phyloP scores from a whole-genome alignment of 768 basidiomycete genomes.

The Pleurotus tuoliensis region DNA sequence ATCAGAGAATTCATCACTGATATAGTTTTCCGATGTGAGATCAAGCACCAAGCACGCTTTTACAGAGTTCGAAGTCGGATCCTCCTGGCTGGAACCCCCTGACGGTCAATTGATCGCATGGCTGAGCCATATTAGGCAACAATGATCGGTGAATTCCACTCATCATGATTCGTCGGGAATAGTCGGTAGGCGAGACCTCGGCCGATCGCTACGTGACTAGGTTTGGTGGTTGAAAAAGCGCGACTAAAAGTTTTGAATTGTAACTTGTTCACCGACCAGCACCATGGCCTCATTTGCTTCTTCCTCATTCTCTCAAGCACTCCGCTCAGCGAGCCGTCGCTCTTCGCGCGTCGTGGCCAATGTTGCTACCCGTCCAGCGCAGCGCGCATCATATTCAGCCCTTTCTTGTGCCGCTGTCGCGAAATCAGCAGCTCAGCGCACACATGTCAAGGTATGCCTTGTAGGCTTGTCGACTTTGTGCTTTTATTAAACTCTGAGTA shows the following conservation, averaged over 20 bases:
- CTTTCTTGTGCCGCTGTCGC: slow-evolving; percentile 47
- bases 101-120: no score
- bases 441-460: slow-evolving; percentile 29
- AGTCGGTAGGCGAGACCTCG: slow-evolving; percentile 17
- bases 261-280: slow-evolving; percentile 16
- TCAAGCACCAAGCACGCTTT: no score
- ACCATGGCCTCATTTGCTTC: slow-evolving; percentile 64
- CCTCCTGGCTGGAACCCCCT: no score
- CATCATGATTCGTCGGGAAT: slow-evolving; percentile 12
- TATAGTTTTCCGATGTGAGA: no score
- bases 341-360: slow-evolving; percentile 47
- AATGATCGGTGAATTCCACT: no score
- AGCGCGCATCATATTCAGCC: slow-evolving; percentile 66
- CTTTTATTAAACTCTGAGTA: slow-evolving; percentile 19
- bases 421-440: slow-evolving; percentile 29
- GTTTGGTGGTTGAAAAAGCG: slow-evolving; percentile 10
- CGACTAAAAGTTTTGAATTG: slow-evolving; percentile 15
- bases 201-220: slow-evolving; percentile 17
- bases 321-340: slow-evolving; percentile 66
- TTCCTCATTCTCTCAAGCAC: slow-evolving; percentile 53
- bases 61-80: no score
- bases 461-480: slow-evolving; percentile 8
- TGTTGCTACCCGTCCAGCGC: slow-evolving; percentile 35
- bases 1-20: no score
- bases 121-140: no score